Evolutionary conservation across 2,329 filamentous ascomycete genomes (phyloP).

Genomic region (Alternaria metachromatica): DNA sequence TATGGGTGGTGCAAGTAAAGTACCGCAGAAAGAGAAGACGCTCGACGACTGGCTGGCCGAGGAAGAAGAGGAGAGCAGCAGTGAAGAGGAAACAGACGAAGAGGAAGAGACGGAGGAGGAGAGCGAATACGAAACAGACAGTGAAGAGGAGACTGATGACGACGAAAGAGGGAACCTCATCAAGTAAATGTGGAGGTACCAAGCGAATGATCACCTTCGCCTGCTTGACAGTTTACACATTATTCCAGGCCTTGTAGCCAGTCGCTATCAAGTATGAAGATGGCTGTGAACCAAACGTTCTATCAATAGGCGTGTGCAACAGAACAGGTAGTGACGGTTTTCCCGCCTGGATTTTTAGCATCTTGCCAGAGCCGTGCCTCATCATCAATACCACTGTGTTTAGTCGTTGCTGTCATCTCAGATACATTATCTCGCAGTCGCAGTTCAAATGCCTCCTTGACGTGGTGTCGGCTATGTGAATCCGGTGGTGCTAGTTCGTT

Average conservation of each 20-base stretch:
- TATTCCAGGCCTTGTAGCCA: not conserved
- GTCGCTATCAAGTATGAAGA: too few relatives aligned
- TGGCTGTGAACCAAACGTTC: too few relatives aligned
- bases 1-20: constrained; percentile 18
- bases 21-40: constrained; percentile 69
- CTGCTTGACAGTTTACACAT: not conserved
- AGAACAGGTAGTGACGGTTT: not conserved
- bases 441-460: not conserved
- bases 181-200: constrained; percentile 14
- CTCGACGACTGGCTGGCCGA: constrained; percentile 90
- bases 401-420: not conserved
- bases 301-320: not conserved
- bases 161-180: constrained; percentile 42
- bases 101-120: constrained; percentile 58
- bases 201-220: not conserved
- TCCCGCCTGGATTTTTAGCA: not conserved
- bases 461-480: not conserved
- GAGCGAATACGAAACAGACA: constrained; percentile 69
- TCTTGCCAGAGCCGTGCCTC: not conserved
- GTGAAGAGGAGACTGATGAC: constrained; percentile 39
- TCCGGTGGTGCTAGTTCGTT: not conserved
- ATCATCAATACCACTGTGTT: not conserved
- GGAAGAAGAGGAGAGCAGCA: constrained; percentile 61
- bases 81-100: constrained; percentile 57
- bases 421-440: not conserved